Base-by-base conservation (phyloP, 176 grass and related monocot genomes). In the Tillandsia leiboldiana region DNA sequence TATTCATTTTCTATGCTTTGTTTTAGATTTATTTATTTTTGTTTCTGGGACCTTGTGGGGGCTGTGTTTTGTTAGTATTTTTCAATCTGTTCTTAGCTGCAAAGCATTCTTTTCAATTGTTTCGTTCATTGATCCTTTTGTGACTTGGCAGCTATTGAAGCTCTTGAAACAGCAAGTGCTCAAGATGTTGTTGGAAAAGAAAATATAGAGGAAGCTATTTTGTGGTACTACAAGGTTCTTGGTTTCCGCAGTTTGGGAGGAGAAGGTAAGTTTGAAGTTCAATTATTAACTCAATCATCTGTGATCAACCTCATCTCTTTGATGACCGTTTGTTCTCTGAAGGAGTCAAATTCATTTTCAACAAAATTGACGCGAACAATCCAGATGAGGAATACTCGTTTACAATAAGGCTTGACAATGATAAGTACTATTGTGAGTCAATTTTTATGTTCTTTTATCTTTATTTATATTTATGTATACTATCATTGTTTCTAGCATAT, bases 331-430 rank as follows among this genome's bases (percentile, higher is more conserved):
- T 22, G 29, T 48, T 73, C 68, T 68, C 49, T 13, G 13, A 74
- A 92, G 93, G 89, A 2, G 83, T 92, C 65, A 90, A 65, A 83
- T 97, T 97, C 51, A 77, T 92, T 65, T 97, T 92, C 82, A 81
- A 63, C 75, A 97, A 87, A 83, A 76, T 97, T 72, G 81, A 90
- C 72, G 1, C 53, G 13, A 83, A 61, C 59, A 85, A 67, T 63
- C 79, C 79, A 72, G 81, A 85, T 48, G 65, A 83, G 77, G 93
- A 92, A 54, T 92, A 83, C 66, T 79, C 72, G 3, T 92, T 97
- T 82, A 87, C 67, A 62, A 82, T 97, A 74, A 88, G 81, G 42
- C 64, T 97, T 58, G 70, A 83, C 12, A 78, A 83, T 63, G 77
- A 85, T 71, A 86, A 67, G 73, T 97, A 90, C 81, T 87, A 53